A percentile compares a stretch with the other conserved stretches of the same genome.
These are phyloP conservation scores for Botrytis medusae DNA, from an alignment of 2,329 filamentous ascomycete species.

Conservation along the genomic window DNA sequence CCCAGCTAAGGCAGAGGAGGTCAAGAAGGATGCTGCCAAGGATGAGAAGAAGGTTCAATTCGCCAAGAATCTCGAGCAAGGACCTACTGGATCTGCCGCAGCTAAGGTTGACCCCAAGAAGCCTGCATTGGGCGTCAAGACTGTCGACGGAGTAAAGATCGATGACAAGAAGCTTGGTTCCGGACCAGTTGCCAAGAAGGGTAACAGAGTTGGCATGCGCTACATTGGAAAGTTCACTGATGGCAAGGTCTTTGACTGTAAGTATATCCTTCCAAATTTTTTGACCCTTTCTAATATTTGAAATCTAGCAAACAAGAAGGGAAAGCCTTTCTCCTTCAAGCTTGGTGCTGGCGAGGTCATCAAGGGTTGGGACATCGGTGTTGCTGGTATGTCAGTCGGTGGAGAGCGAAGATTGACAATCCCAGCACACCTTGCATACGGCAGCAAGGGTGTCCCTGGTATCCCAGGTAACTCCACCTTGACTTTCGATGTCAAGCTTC, in stretches of 20 bases:
- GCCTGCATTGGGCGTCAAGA: slow-evolving; percentile 65
- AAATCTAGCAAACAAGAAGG: slow-evolving; percentile 88
- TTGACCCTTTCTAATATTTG: background rate
- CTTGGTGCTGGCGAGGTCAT: slow-evolving; percentile 94
- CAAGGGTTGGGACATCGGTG: slow-evolving; percentile 96
- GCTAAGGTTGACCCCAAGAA: slow-evolving; percentile 48
- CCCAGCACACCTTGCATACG: slow-evolving; percentile 84
- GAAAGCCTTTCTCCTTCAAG: slow-evolving; percentile 96
- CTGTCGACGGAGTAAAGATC: slow-evolving; percentile 83
- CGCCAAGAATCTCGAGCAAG: slow-evolving; percentile 97
- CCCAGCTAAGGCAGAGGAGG: slow-evolving; percentile 58
- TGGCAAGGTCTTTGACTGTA: slow-evolving; percentile 93
- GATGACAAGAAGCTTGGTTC: slow-evolving; percentile 93
- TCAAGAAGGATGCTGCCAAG: slow-evolving; percentile 52
- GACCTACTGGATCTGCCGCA: slow-evolving; percentile 72
- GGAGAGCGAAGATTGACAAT: slow-evolving; percentile 92
- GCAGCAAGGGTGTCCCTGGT: slow-evolving; percentile 75
- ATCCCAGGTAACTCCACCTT: slow-evolving; percentile 91
- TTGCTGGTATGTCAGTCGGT: slow-evolving; percentile 88
- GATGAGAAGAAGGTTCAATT: slow-evolving; percentile 86
- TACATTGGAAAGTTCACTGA: slow-evolving; percentile 97
- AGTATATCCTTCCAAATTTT: slow-evolving; percentile 42
- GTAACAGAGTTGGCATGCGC: slow-evolving; percentile 87
- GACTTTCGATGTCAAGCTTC: slow-evolving; percentile 86
- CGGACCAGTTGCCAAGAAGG: slow-evolving; percentile 83